These are phyloP conservation scores for Harringtonia lauricola DNA, from an alignment of 2,329 filamentous ascomycete genomes.

Conservation along the genomic window DNA sequence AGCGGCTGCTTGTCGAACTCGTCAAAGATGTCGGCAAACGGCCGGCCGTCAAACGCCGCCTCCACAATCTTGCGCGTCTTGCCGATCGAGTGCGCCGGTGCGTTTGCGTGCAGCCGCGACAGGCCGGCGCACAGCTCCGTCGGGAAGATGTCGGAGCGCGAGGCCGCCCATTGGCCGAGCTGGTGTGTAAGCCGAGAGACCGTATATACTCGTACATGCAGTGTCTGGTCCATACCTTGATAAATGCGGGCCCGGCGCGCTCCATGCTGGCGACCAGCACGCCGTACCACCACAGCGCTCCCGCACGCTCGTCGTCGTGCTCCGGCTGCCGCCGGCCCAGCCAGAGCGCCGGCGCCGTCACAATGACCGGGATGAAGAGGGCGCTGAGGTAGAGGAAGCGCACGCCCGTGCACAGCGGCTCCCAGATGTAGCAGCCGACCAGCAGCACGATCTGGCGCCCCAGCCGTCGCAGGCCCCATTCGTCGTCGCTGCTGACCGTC, in stretches of 20 bases:
- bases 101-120: constrained; percentile 90
- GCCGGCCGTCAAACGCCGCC: constrained; percentile 67
- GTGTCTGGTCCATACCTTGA: constrained; percentile 56
- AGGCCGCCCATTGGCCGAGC: constrained; percentile 97
- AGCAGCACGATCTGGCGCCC: constrained; percentile 52
- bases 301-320: constrained; percentile 63
- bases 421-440: constrained; percentile 63
- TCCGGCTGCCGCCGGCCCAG: constrained; percentile 53
- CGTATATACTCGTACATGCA: too few species aligned
- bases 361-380: constrained; percentile 86
- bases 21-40: constrained; percentile 87
- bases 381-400: constrained; percentile 78
- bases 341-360: constrained; percentile 71
- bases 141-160: constrained; percentile 91
- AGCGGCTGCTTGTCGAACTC: constrained; percentile 86
- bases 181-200: constrained; percentile 23
- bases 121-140: constrained; percentile 84
- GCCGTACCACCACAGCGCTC: constrained; percentile 89
- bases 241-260: constrained; percentile 85
- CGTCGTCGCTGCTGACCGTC: constrained; percentile 48
- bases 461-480: constrained; percentile 43
- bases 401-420: constrained; percentile 76
- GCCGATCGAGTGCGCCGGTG: constrained; percentile 77
- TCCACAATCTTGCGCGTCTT: constrained; percentile 70
- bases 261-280: constrained; percentile 89